phyloP scores from a whole-genome alignment of 2,329 filamentous ascomycete species.

The Ophiobolus disseminans region DNA sequence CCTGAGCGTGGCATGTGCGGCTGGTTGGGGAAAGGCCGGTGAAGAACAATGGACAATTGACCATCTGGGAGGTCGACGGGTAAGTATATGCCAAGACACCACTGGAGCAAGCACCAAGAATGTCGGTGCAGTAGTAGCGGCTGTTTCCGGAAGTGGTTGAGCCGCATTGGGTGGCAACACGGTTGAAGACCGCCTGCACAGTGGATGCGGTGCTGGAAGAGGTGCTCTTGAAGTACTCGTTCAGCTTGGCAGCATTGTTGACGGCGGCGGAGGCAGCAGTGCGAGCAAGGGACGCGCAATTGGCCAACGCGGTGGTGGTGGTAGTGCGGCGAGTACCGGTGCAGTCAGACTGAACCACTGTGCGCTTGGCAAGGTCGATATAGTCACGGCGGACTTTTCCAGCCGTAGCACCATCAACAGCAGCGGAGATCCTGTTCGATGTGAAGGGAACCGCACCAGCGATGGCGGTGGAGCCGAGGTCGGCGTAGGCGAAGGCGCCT shows the following conservation, averaged over 20 bases:
- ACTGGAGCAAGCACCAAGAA: slow-evolving; percentile 56
- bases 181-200: slow-evolving; percentile 61
- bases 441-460: slow-evolving; percentile 61
- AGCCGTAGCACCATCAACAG: slow-evolving; percentile 63
- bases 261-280: slow-evolving; percentile 59
- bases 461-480: slow-evolving; percentile 55
- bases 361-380: slow-evolving; percentile 56
- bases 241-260: slow-evolving; percentile 58
- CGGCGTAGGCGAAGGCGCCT: slow-evolving; percentile 64
- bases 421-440: slow-evolving; percentile 63
- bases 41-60: slow-evolving; percentile 68
- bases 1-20: slow-evolving; percentile 65
- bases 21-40: slow-evolving; percentile 57
- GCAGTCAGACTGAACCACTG: slow-evolving; percentile 62
- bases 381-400: slow-evolving; percentile 57
- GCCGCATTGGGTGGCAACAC: slow-evolving; percentile 62
- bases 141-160: slow-evolving; percentile 58
- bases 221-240: slow-evolving; percentile 69
- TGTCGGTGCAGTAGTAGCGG: slow-evolving; percentile 65
- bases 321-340: slow-evolving; percentile 54
- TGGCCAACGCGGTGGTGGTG: slow-evolving; percentile 58
- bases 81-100: slow-evolving; percentile 67
- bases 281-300: slow-evolving; percentile 61
- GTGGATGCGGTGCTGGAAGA: slow-evolving; percentile 52
- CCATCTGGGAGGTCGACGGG: slow-evolving; percentile 60